Conservation (phyloP, 768 basidiomycete genomes). For the Mycena latifolia region DNA sequence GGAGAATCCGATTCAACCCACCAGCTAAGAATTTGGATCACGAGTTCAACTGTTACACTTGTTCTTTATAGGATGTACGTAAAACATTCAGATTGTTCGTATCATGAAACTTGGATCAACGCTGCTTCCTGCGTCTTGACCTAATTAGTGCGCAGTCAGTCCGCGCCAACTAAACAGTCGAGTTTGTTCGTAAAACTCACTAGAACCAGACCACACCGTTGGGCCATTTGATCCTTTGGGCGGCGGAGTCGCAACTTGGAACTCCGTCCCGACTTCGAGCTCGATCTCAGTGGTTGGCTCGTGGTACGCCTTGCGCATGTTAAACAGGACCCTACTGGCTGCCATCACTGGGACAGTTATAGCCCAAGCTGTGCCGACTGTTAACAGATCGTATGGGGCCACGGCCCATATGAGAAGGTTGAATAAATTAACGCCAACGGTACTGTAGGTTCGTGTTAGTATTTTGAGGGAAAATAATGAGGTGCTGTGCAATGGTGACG, state of each 20-base stretch:
- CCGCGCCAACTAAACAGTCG: too few species aligned
- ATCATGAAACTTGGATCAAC: too few species aligned
- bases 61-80: too few species aligned
- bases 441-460: conserved; percentile 8
- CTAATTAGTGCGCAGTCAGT: too few species aligned
- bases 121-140: too few species aligned
- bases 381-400: conserved; percentile 18
- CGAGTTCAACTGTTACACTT: too few species aligned
- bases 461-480: not conserved
- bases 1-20: too few species aligned
- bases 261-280: conserved; percentile 9
- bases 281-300: not conserved
- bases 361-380: conserved; percentile 17
- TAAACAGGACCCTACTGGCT: conserved; percentile 14
- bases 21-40: too few species aligned
- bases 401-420: conserved; percentile 12
- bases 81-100: too few species aligned
- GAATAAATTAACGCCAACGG: conserved; percentile 18
- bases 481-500: not conserved
- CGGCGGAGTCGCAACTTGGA: conserved; percentile 8
- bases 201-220: conserved; percentile 3
- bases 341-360: conserved; percentile 23
- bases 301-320: conserved; percentile 12
- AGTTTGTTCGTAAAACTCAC: too few species aligned
- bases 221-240: not conserved